Conservation (phyloP, 345 rosid genomes). For the Brassica napus region DNA sequence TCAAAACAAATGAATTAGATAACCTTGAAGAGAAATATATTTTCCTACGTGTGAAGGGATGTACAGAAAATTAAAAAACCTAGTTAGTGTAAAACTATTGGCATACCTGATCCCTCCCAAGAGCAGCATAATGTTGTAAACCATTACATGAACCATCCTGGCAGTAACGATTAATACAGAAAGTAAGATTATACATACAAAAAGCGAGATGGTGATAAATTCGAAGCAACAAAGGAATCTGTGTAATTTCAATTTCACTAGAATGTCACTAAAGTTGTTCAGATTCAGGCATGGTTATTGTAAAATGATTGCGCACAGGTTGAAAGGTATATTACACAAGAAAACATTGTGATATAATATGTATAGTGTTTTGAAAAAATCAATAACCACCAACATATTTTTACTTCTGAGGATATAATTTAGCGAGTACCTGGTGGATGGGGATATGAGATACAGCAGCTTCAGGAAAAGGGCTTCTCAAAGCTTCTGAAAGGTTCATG, state of each 20-base stretch:
- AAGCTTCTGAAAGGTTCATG: slow-evolving; percentile 82
- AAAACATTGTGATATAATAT: slow-evolving; percentile 5
- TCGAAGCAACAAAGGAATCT: slow-evolving; percentile 6
- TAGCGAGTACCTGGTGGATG: slow-evolving; percentile 76
- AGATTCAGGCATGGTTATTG: slow-evolving; percentile 10
- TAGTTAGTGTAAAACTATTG: slow-evolving; percentile 14
- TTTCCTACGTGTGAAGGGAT: neutral
- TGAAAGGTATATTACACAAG: neutral
- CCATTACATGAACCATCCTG: slow-evolving; percentile 99
- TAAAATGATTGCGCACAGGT: slow-evolving; percentile 5
- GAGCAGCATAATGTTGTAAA: slow-evolving; percentile 98
- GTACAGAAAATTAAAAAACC: neutral
- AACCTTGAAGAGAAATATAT: slow-evolving; percentile 10
- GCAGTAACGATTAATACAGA: slow-evolving; percentile 35
- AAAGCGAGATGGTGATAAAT: slow-evolving; percentile 22
- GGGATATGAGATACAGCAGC: slow-evolving; percentile 74
- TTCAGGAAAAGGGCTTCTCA: slow-evolving; percentile 83
- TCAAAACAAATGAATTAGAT: slow-evolving; percentile 23
- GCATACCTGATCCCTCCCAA: slow-evolving; percentile 96
- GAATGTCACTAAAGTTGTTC: slow-evolving; percentile 19
- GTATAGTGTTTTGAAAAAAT: neutral
- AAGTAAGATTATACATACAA: slow-evolving; percentile 18
- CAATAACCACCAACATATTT: slow-evolving; percentile 9
- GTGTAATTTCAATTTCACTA: slow-evolving; percentile 1
- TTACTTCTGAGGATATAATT: slow-evolving; percentile 5